These are phyloP conservation scores for Galeopsis tetrahit DNA, from an alignment of 257 asterid species.

Conservation along the genomic window DNA sequence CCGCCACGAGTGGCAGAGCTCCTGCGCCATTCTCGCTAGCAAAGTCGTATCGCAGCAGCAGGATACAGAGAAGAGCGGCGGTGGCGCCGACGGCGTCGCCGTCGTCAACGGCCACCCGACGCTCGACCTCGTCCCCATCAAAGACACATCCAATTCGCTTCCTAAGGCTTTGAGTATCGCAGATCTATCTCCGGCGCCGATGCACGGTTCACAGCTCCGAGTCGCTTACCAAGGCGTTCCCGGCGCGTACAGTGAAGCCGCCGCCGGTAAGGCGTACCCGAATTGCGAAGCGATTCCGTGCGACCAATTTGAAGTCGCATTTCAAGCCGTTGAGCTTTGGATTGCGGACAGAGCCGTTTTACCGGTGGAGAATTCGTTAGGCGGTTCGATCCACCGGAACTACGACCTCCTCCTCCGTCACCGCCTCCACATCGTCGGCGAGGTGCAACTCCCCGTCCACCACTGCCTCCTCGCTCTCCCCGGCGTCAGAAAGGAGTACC, in stretches of 20 bases:
- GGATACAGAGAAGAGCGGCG: constrained; percentile 55
- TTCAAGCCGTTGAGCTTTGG: constrained; percentile 98
- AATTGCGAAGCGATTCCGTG: constrained; percentile 93
- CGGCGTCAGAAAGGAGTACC: constrained; percentile 79
- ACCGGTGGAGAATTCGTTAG: constrained; percentile 92
- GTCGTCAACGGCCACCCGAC: constrained; percentile 72
- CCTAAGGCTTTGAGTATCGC: constrained; percentile 76
- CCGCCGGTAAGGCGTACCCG: constrained; percentile 94
- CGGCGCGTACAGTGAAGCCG: constrained; percentile 97
- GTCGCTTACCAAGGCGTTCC: constrained; percentile 97
- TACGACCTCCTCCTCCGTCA: constrained; percentile 98
- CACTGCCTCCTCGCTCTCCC: constrained; percentile 93
- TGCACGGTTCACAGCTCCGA: constrained; percentile 84
- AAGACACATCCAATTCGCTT: constrained; percentile 31
- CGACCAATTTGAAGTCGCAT: constrained; percentile 94
- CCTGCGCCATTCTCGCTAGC: constrained; percentile 88
- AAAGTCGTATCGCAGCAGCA: constrained; percentile 84
- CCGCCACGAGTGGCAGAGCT: constrained; percentile 94
- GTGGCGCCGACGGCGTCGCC: constrained; percentile 57
- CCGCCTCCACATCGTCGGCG: constrained; percentile 98
- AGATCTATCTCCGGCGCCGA: constrained; percentile 83
- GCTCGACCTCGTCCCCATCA: constrained; percentile 67
- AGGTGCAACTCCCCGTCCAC: constrained; percentile 90
- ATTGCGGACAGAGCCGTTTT: constrained; percentile 95
- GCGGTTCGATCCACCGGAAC: constrained; percentile 95